Conservation (phyloP, 179 eudicot species). For the Nepenthes alata region DNA sequence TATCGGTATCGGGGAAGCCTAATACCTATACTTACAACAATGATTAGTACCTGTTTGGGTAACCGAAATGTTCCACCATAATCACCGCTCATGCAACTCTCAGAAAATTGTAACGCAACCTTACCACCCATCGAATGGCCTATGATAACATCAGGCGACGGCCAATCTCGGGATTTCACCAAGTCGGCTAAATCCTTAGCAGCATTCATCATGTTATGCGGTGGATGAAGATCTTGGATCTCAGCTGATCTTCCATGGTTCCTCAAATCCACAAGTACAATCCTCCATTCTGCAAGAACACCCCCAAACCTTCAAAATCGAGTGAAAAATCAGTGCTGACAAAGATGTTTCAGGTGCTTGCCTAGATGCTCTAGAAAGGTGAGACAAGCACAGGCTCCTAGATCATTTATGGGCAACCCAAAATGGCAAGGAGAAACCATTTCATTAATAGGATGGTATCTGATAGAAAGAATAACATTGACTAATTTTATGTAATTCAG, state of each 20-base stretch:
- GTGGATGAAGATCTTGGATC: conserved; percentile 40
- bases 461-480: too few relatives aligned
- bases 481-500: too few relatives aligned
- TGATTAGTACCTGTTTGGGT: conserved; percentile 68
- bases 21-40: too few relatives aligned
- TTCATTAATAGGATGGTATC: too few relatives aligned
- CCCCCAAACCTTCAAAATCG: not conserved
- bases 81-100: conserved; percentile 55
- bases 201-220: conserved; percentile 71
- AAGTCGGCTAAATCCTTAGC: conserved; percentile 80
- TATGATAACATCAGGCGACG: conserved; percentile 81
- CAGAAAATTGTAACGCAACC: conserved; percentile 77
- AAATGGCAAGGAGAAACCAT: too few relatives aligned
- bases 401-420: too few relatives aligned
- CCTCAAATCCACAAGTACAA: conserved; percentile 81
- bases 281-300: conserved; percentile 53
- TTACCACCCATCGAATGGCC: conserved; percentile 98
- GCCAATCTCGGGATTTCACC: conserved; percentile 68
- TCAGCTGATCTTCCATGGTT: conserved; percentile 82
- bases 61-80: conserved; percentile 44
- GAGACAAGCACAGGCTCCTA: too few relatives aligned
- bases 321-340: not conserved
- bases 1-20: too few relatives aligned
- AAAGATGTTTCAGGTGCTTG: not conserved
- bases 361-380: not conserved